Evolutionary conservation across 306 rosid species (phyloP).

Genomic region (Ochetophila trinervis): DNA sequence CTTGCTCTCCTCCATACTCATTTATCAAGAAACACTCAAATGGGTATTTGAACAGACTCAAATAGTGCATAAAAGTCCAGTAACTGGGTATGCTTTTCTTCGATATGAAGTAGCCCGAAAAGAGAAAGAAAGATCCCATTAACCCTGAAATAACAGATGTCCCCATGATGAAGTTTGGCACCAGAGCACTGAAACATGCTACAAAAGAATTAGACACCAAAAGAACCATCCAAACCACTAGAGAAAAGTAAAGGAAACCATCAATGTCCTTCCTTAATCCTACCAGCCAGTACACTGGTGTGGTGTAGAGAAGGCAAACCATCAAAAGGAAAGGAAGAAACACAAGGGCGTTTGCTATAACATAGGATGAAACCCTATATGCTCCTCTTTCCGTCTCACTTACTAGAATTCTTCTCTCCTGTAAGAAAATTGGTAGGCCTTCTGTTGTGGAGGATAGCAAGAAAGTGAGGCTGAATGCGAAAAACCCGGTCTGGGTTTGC

Average conservation of each 20-base stretch:
- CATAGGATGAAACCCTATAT: constrained; percentile 51
- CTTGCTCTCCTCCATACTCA: constrained; percentile 85
- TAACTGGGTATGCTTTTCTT: constrained; percentile 74
- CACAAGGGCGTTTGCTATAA: constrained; percentile 41
- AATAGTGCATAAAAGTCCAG: constrained; percentile 91
- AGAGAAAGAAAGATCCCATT: constrained; percentile 95
- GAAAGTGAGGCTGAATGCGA: constrained; percentile 63
- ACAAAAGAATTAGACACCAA: constrained; percentile 80
- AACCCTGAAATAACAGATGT: constrained; percentile 79
- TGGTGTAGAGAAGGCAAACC: constrained; percentile 38
- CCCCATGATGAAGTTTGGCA: constrained; percentile 93
- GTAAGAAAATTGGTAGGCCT: constrained; percentile 57
- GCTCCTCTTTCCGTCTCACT: constrained; percentile 54
- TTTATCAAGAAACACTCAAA: constrained; percentile 92
- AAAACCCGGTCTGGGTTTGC: constrained; percentile 50
- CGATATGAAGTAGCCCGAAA: constrained; percentile 89
- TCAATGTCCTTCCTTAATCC: constrained; percentile 35
- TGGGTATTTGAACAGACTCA: constrained; percentile 91
- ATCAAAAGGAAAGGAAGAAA: constrained; percentile 51
- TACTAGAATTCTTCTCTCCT: constrained; percentile 45
- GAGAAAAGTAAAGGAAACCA: constrained; percentile 47
- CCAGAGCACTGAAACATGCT: constrained; percentile 90
- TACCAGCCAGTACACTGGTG: constrained; percentile 49
- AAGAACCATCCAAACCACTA: constrained; percentile 54
- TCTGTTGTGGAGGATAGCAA: constrained; percentile 54